Evolutionary conservation across 129 eudicot genomes (phyloP), one percentile per base, ranked within the genome.

Genomic region (Gnaphalium uliginosum): DNA sequence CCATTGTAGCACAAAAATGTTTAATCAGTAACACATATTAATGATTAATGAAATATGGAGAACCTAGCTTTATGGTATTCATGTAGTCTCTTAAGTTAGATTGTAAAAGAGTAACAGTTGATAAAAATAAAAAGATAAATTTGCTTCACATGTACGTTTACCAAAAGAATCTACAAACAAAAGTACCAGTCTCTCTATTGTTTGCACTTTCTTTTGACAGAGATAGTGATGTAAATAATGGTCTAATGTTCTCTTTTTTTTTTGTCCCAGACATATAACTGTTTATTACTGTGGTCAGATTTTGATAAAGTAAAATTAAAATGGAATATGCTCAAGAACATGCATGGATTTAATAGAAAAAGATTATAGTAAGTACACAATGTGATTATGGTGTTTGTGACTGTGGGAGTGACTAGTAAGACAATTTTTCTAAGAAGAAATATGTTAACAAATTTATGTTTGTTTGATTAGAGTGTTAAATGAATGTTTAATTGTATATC

Each of bases 1-100:
- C 97, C 98, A 93, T 93, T 41, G 18, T 63, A n/a, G 14, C 19
- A 43, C 68, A 26, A 27, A 7, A 32, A 63, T 5, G 21, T 63
- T n/a, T 8, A 24, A 63, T 17, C 64, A 76, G 23, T 39, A 33
- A 66, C 22, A 35, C 50, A 21, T 33, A 56, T 8, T 62, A 60
- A 35, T 39, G 68, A 56, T 8, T 62, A 60, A 35, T 39, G 68
- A 27, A 30, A 63, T 14, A 73, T 61, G 25, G 7, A 39, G 46
- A 35, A 29, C 68, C 61, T 57, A 78, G 30, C 68, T 29, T 27
- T 35, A 64, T 22, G 43, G 18, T 18, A 60, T 39, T 30, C 78
- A 59, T 39, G 26, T 17, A 10, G 22, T n/a, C 8, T 7, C 68
- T 21, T 25, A 7, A 37, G 26, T 8, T 56, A 25, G 19, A 46